These are phyloP conservation scores for Tetrahymena malaccensis DNA, from an alignment of 73 alveolate species.

Conservation along the genomic window DNA sequence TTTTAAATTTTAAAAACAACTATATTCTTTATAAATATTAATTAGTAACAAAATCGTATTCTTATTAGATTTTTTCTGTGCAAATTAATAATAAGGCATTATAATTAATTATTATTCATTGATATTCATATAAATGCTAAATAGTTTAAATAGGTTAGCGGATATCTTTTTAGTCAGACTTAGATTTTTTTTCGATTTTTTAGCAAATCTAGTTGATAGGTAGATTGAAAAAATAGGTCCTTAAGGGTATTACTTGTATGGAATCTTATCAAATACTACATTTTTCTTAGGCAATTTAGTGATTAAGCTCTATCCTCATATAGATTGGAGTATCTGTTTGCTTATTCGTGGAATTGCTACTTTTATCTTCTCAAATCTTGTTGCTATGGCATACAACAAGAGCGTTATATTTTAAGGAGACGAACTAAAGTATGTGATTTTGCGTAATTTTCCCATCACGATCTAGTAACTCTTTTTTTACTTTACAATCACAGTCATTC, in stretches of 20 bases:
- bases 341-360: neutral
- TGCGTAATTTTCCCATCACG: neutral
- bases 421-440: neutral
- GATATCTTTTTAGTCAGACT: neutral
- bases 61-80: neutral
- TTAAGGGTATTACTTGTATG: neutral
- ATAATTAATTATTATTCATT: too few species aligned
- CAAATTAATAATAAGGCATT: neutral
- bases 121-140: neutral
- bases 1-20: too few species aligned
- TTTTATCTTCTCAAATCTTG: neutral
- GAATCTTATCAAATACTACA: neutral
- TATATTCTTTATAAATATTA: too few species aligned
- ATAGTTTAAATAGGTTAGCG: neutral
- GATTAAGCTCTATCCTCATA: neutral
- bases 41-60: neutral
- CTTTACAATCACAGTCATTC: neutral
- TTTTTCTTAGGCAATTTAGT: neutral
- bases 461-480: neutral
- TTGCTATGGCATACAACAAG: neutral
- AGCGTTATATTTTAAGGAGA: neutral
- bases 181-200: neutral
- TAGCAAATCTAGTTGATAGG: neutral
- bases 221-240: neutral
- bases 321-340: neutral